phyloP scores from a whole-genome alignment of 176 grass and related monocot species.

The Tuctoria greenei region DNA sequence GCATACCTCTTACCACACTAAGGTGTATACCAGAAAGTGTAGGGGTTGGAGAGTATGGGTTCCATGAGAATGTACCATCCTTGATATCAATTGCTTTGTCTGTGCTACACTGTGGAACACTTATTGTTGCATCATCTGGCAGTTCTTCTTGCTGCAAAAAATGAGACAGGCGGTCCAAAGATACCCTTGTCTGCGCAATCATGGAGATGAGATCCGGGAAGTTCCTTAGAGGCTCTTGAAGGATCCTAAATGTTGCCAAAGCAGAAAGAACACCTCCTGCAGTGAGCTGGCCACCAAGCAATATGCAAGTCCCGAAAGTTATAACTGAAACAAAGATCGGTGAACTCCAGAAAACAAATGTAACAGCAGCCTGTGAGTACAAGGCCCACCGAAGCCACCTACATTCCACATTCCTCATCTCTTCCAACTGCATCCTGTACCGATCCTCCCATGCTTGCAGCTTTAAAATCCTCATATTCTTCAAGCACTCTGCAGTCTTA shows the following conservation, averaged over 20 bases:
- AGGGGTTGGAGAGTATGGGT: conserved; percentile 44
- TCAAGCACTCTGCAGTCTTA: conserved; percentile 89
- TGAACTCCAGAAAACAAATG: conserved; percentile 98
- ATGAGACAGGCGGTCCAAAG: conserved; percentile 72
- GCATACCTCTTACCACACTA: conserved; percentile 81
- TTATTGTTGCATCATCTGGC: conserved; percentile 67
- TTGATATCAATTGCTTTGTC: conserved; percentile 76
- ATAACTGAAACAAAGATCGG: conserved; percentile 88
- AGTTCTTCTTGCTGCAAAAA: conserved; percentile 87
- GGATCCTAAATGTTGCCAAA: conserved; percentile 96
- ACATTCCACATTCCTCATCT: conserved; percentile 90
- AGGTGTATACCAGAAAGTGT: conserved; percentile 69
- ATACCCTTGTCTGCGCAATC: conserved; percentile 97
- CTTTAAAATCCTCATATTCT: conserved; percentile 92
- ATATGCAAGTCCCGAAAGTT: conserved; percentile 92
- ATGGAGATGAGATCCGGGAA: conserved; percentile 96
- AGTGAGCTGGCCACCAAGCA: conserved; percentile 80
- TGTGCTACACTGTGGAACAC: conserved; percentile 57
- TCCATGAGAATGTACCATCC: conserved; percentile 80
- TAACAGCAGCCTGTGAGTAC: conserved; percentile 88
- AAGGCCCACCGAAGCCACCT: conserved; percentile 80
- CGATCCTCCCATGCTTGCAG: conserved; percentile 94
- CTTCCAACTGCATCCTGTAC: conserved; percentile 70
- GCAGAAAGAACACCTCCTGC: conserved; percentile 94
- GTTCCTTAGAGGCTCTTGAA: conserved; percentile 96